These are phyloP conservation scores for Colletotrichum neosansevieriae DNA, from an alignment of 2,329 filamentous ascomycete species.

Conservation along the genomic window DNA sequence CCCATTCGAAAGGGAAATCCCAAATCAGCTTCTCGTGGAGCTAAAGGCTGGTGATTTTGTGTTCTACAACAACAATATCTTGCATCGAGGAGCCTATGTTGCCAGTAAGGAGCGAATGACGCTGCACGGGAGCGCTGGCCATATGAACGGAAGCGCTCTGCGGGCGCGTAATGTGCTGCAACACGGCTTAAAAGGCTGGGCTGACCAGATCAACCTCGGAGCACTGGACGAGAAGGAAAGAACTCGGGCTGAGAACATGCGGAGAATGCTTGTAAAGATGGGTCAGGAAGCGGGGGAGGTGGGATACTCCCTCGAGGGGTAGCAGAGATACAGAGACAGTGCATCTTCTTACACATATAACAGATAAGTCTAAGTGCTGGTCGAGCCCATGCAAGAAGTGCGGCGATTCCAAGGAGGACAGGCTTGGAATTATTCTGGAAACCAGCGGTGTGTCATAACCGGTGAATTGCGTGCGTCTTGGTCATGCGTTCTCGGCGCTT, in stretches of 20 bases:
- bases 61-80: constrained; percentile 92
- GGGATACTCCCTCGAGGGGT: constrained; percentile 69
- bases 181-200: constrained; percentile 78
- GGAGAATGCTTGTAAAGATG: constrained; percentile 70
- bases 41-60: constrained; percentile 82
- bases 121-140: constrained; percentile 78
- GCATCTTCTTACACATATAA: constrained; percentile 16
- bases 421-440: constrained; percentile 6
- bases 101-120: constrained; percentile 72
- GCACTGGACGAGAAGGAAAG: constrained; percentile 57
- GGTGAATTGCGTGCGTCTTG: constrained; percentile 24
- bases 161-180: constrained; percentile 80
- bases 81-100: constrained; percentile 78
- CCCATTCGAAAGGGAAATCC: constrained; percentile 72
- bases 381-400: constrained; percentile 3
- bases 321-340: constrained; percentile 21
- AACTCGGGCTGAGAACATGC: constrained; percentile 72
- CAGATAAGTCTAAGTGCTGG: neutral
- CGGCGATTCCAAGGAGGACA: constrained; percentile 26
- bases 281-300: constrained; percentile 71
- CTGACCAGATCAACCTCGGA: constrained; percentile 68
- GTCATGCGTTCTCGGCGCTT: constrained; percentile 32
- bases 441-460: constrained; percentile 36
- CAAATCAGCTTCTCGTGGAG: constrained; percentile 73
- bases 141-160: constrained; percentile 63